Evolutionary conservation across 257 asterid genomes (phyloP).

Genomic region (Penstemon barbatus): DNA sequence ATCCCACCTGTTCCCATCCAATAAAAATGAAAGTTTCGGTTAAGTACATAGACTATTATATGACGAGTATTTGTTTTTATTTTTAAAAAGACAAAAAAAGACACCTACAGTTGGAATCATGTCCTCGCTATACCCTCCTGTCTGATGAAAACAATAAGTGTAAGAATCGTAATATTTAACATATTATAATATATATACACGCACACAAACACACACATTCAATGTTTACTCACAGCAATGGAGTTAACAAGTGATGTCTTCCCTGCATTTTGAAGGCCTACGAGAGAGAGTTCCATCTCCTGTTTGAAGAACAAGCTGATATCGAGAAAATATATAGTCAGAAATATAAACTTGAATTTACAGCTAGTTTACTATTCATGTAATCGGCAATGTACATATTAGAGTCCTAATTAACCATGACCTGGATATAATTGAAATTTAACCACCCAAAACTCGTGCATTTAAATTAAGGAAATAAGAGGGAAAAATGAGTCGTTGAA

Average conservation of each 20-base stretch:
- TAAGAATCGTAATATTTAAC: conserved; percentile 18
- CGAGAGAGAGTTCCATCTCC: conserved; percentile 92
- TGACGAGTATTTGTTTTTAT: neutral
- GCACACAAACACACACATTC: neutral
- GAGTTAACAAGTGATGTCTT: conserved; percentile 90
- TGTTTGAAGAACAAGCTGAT: conserved; percentile 88
- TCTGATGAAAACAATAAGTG: conserved; percentile 50
- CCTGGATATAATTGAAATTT: too few species aligned
- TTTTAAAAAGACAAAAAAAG: conserved; percentile 12
- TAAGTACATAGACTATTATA: conserved; percentile 18
- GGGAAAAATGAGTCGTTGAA: too few species aligned
- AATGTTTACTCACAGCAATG: conserved; percentile 65
- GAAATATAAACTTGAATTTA: neutral
- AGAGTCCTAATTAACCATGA: too few species aligned
- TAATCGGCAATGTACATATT: neutral
- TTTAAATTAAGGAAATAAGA: too few species aligned
- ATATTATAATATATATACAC: neutral
- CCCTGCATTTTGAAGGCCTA: conserved; percentile 92
- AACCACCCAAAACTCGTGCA: too few species aligned
- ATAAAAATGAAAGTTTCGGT: conserved; percentile 3
- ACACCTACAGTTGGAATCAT: conserved; percentile 92
- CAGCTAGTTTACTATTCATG: neutral
- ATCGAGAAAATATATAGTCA: conserved; percentile 9
- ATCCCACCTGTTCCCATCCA: conserved; percentile 66
- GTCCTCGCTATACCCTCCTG: conserved; percentile 94